These are phyloP conservation scores for Penicillium janthinellum DNA, from an alignment of 2,329 filamentous ascomycete genomes.

Conservation along the genomic window DNA sequence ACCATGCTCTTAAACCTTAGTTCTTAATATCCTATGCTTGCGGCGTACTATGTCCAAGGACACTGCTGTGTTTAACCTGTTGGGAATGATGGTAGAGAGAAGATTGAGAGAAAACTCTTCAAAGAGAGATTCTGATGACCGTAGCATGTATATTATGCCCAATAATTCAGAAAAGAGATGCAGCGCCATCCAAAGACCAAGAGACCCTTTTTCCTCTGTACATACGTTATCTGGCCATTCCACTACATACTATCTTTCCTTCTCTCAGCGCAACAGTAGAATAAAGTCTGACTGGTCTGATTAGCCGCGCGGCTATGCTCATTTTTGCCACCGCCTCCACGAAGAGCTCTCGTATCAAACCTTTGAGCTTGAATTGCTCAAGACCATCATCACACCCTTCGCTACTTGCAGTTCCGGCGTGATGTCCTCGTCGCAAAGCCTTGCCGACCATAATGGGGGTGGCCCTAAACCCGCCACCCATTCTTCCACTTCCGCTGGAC, in stretches of 20 bases:
- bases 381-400: neutral
- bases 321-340: constrained; percentile 27
- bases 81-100: too few species aligned
- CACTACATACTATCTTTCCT: too few species aligned
- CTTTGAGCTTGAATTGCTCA: neutral
- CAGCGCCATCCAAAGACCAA: too few species aligned
- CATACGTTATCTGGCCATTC: too few species aligned
- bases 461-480: constrained; percentile 43
- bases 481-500: constrained; percentile 39
- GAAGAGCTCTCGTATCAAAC: constrained; percentile 18
- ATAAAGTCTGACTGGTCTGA: neutral
- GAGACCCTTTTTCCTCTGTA: too few species aligned
- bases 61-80: too few species aligned
- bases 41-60: too few species aligned
- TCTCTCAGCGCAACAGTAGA: neutral
- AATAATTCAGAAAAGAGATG: too few species aligned
- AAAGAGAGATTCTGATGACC: too few species aligned
- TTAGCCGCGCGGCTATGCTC: constrained; percentile 14
- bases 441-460: constrained; percentile 5
- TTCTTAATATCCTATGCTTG: too few species aligned
- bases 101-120: too few species aligned
- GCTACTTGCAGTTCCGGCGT: neutral
- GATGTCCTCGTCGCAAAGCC: constrained; percentile 24
- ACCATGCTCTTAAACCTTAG: neutral
- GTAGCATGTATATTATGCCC: too few species aligned